phyloP scores from a whole-genome alignment of 177 flowering plant genomes.

The Vitis hybrid region DNA sequence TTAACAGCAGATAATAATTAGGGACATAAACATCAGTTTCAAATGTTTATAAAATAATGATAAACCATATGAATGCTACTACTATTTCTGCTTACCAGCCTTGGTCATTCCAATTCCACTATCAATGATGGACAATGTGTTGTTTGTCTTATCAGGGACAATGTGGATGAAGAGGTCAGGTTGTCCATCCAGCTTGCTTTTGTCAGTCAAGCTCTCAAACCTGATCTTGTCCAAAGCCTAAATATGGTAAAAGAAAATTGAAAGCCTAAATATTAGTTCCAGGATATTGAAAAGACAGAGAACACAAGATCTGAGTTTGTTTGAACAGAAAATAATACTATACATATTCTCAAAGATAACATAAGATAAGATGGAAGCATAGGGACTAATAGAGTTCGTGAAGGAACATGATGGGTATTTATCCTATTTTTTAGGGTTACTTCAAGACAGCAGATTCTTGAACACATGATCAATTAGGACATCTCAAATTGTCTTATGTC shows the following conservation, averaged over 20 bases:
- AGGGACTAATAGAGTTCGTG: too few species aligned
- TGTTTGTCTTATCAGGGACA: conserved; percentile 60
- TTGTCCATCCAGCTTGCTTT: conserved; percentile 62
- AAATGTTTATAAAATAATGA: neutral
- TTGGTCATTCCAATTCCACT: conserved; percentile 77
- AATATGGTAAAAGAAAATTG: neutral
- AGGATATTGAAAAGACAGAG: too few species aligned
- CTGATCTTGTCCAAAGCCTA: conserved; percentile 57
- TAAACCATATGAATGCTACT: neutral
- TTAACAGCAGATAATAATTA: neutral
- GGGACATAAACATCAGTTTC: neutral
- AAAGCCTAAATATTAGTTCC: too few species aligned
- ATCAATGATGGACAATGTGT: conserved; percentile 54
- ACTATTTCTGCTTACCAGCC: conserved; percentile 37
- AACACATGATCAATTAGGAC: too few species aligned
- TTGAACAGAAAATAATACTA: too few species aligned
- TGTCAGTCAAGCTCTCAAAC: conserved; percentile 62
- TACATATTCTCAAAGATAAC: too few species aligned
- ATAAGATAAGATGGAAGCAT: too few species aligned
- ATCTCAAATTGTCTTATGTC: too few species aligned
- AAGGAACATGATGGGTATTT: too few species aligned
- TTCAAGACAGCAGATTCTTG: too few species aligned
- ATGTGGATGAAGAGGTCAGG: conserved; percentile 71
- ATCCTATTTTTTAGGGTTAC: too few species aligned
- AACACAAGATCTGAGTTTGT: too few species aligned